A percentile compares a stretch with the other conserved stretches of the same genome.
Evolutionary conservation across 192 early-diverging fungal species (phyloP).

Genomic region (Coemansia erecta): DNA sequence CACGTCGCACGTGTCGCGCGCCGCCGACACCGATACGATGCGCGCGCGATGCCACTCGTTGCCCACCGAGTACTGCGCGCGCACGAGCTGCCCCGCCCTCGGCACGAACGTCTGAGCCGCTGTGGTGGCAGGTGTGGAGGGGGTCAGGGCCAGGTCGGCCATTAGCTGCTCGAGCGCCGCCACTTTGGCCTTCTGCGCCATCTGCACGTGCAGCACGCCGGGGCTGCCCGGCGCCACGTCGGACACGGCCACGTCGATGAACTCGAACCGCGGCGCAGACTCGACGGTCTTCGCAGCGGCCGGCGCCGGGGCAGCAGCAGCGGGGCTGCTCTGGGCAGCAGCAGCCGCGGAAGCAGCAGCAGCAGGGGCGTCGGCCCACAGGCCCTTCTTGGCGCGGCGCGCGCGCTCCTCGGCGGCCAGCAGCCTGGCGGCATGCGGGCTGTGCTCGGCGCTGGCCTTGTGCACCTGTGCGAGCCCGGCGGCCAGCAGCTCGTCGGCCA

Average conservation of each 20-base stretch:
- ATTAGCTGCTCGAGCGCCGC: constrained; percentile 79
- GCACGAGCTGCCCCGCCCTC: constrained; percentile 65
- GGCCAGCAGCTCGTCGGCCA: constrained; percentile 72
- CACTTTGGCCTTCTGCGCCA: constrained; percentile 56
- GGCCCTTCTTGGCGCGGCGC: constrained; percentile 62
- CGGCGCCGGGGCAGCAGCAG: constrained; percentile 17
- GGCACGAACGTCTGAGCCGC: constrained; percentile 56
- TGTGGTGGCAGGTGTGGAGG: too few relatives aligned
- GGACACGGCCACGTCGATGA: constrained; percentile 69
- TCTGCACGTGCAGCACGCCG: constrained; percentile 63
- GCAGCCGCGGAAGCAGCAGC: constrained; percentile 25
- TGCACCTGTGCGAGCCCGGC: constrained; percentile 83
- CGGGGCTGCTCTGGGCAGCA: too few relatives aligned
- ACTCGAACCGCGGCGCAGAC: constrained; percentile 58
- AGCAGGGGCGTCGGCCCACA: constrained; percentile 62
- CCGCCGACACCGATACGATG: constrained; percentile 63
- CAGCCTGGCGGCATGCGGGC: constrained; percentile 63
- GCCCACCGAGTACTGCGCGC: constrained; percentile 86
- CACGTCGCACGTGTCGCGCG: constrained; percentile 61
- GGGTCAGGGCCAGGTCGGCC: constrained; percentile 69
- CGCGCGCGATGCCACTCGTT: constrained; percentile 90
- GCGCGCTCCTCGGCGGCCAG: constrained; percentile 79
- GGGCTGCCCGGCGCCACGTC: constrained; percentile 61
- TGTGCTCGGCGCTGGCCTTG: constrained; percentile 83
- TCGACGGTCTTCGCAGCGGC: constrained; percentile 46